These are phyloP conservation scores for Epipyxis sp. DNA, from an alignment of 108 stramenopile species.

Conservation along the genomic window DNA sequence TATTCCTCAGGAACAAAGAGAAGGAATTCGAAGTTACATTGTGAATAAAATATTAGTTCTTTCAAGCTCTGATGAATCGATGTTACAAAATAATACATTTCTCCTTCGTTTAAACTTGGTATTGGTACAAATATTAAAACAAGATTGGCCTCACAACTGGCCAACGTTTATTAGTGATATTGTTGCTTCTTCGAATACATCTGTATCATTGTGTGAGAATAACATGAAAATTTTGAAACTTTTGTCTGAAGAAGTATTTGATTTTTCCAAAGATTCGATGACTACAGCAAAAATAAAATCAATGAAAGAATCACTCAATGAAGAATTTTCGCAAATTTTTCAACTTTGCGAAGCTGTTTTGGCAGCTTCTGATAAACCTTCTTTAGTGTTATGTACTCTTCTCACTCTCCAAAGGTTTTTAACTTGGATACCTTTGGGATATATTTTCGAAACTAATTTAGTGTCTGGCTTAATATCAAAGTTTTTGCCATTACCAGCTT, in stretches of 20 bases:
- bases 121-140: slow-evolving; percentile 95
- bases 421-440: slow-evolving; percentile 96
- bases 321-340: slow-evolving; percentile 90
- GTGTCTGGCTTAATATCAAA: slow-evolving; percentile 79
- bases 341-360: slow-evolving; percentile 94
- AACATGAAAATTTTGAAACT: slow-evolving; percentile 98
- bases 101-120: slow-evolving; percentile 70
- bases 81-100: slow-evolving; percentile 32
- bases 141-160: slow-evolving; percentile 99
- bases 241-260: slow-evolving; percentile 96
- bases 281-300: slow-evolving; percentile 46
- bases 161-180: slow-evolving; percentile 94
- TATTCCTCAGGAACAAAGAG: slow-evolving; percentile 68
- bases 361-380: slow-evolving; percentile 71
- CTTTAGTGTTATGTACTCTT: slow-evolving; percentile 79
- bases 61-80: slow-evolving; percentile 35
- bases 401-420: slow-evolving; percentile 91
- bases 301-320: slow-evolving; percentile 69
- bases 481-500: slow-evolving; percentile 82
- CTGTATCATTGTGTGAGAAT: slow-evolving; percentile 95
- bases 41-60: slow-evolving; percentile 83
- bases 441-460: slow-evolving; percentile 91
- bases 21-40: slow-evolving; percentile 94
- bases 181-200: slow-evolving; percentile 73
- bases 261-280: slow-evolving; percentile 93